These are phyloP conservation scores for Citrus cavaleriei DNA, from an alignment of 345 rosid species.

Conservation along the genomic window DNA sequence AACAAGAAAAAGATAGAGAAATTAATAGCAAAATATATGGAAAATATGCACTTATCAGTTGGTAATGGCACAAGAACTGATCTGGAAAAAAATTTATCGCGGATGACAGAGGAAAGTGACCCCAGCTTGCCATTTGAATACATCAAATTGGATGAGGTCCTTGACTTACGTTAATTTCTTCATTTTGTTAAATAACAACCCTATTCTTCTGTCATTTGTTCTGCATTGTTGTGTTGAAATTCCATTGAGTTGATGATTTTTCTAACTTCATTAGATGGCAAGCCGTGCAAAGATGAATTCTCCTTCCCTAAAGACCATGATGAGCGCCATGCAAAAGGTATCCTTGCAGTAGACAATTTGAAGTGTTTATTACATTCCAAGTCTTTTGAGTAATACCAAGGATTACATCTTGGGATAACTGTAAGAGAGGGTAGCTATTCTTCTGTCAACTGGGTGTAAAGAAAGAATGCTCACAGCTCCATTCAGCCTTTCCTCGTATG, in stretches of 20 bases:
- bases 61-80: constrained; percentile 45
- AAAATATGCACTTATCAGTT: too few relatives aligned
- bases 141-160: constrained; percentile 79
- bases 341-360: not conserved
- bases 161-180: not conserved
- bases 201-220: not conserved
- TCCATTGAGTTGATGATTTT: not conserved
- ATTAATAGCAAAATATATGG: too few relatives aligned
- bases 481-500: not conserved
- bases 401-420: not conserved
- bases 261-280: constrained; percentile 49
- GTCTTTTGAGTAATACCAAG: not conserved
- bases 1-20: too few relatives aligned
- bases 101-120: constrained; percentile 78
- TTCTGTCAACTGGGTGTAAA: not conserved
- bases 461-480: not conserved
- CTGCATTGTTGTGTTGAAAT: not conserved
- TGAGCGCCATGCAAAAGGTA: constrained; percentile 52
- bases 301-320: constrained; percentile 64
- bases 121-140: constrained; percentile 74
- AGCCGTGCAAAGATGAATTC: constrained; percentile 79
- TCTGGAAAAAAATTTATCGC: constrained; percentile 62
- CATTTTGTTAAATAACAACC: not conserved
- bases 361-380: not conserved
- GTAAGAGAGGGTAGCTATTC: not conserved